phyloP scores from a whole-genome alignment of 257 asterid genomes.

The Ehretia macrophylla region DNA sequence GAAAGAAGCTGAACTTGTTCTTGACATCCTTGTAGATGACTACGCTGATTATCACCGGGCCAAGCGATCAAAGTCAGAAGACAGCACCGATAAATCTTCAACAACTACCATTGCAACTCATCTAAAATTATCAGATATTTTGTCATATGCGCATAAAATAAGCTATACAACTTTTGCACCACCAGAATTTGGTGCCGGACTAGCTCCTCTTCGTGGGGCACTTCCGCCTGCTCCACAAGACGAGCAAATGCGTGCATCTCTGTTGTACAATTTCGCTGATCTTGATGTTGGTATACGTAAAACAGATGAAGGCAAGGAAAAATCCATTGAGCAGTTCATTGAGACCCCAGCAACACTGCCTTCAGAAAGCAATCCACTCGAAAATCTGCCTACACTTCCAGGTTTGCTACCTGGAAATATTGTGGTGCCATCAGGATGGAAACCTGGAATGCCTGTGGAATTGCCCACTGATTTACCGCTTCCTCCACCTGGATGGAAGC shows the following conservation, averaged over 20 bases:
- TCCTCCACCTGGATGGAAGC: too few relatives aligned
- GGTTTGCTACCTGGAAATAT: too few relatives aligned
- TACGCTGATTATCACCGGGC: constrained; percentile 69
- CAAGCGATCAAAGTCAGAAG: constrained; percentile 52
- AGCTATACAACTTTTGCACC: constrained; percentile 98
- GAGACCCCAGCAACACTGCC: constrained; percentile 35
- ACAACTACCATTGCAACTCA: constrained; percentile 63
- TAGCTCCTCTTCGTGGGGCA: constrained; percentile 78
- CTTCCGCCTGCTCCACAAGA: constrained; percentile 98
- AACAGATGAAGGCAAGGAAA: constrained; percentile 55
- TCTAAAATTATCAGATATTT: constrained; percentile 63
- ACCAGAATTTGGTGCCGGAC: constrained; percentile 88
- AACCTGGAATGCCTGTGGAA: too few relatives aligned
- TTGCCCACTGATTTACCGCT: too few relatives aligned
- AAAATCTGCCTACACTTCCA: constrained; percentile 36
- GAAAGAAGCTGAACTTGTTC: constrained; percentile 65
- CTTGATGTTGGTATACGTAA: constrained; percentile 79
- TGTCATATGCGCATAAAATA: constrained; percentile 76
- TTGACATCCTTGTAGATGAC: constrained; percentile 79
- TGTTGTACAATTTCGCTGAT: constrained; percentile 54
- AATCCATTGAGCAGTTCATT: constrained; percentile 49
- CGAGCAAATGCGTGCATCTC: constrained; percentile 96
- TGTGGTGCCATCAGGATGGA: too few relatives aligned
- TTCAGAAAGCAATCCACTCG: constrained; percentile 31
- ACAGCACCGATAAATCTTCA: constrained; percentile 36